A percentile compares a stretch with the other conserved stretches of the same genome.
Evolutionary conservation across 257 asterid genomes (phyloP).

Genomic region (Marsdenia floribunda): DNA sequence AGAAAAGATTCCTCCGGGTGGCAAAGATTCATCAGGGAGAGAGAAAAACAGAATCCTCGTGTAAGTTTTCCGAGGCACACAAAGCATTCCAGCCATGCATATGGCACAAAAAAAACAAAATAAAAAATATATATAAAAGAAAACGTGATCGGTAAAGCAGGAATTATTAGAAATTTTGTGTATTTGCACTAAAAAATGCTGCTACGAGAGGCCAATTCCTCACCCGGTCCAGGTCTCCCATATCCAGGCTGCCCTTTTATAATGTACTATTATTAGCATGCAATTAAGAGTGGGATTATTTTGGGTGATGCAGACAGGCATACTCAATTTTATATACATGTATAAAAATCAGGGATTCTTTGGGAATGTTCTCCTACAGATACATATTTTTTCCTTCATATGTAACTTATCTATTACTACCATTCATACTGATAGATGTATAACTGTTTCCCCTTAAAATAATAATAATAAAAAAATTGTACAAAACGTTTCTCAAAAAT

Average conservation of each 20-base stretch:
- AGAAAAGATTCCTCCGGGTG: constrained; percentile 39
- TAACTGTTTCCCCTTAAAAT: no score
- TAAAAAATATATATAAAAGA: no score
- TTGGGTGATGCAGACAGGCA: constrained; percentile 1
- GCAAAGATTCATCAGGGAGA: constrained; percentile 35
- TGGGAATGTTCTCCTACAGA: not conserved
- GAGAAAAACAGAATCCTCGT: constrained; percentile 47
- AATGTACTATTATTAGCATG: not conserved
- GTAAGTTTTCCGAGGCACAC: constrained; percentile 41
- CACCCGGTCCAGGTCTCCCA: not conserved
- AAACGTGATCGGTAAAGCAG: constrained; percentile 9
- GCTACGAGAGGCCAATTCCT: not conserved
- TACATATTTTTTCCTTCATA: not conserved
- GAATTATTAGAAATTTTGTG: not conserved
- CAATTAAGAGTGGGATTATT: not conserved
- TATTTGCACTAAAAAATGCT: not conserved
- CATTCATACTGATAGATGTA: not conserved
- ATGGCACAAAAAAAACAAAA: constrained; percentile 25
- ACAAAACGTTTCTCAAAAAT: no score
- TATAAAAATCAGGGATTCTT: not conserved
- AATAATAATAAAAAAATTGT: no score
- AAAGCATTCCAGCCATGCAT: constrained; percentile 57
- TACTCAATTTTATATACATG: not conserved
- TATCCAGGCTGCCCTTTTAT: not conserved
- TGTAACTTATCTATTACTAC: not conserved